These are phyloP conservation scores for Niveomyces coronatus DNA, from an alignment of 2,329 filamentous ascomycete species.

Conservation along the genomic window DNA sequence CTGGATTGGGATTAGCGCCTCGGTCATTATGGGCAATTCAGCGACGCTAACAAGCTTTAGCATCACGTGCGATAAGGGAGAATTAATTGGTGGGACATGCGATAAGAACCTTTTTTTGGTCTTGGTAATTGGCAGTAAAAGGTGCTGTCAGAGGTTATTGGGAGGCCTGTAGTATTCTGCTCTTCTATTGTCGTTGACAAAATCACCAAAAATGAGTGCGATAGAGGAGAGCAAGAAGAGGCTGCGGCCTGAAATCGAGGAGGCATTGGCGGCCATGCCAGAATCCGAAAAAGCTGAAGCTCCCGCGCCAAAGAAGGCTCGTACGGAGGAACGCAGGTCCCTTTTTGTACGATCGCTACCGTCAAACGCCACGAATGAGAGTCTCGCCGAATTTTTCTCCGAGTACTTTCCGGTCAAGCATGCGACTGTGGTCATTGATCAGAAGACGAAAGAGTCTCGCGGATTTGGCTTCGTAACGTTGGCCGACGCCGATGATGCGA, in stretches of 20 bases:
- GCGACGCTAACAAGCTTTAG: too few relatives aligned
- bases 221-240: slow-evolving; percentile 26
- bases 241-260: slow-evolving; percentile 23
- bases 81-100: slow-evolving; percentile 1
- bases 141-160: too few relatives aligned
- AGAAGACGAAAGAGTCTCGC: slow-evolving; percentile 74
- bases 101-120: slow-evolving; percentile 16
- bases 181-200: neutral
- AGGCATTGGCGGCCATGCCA: slow-evolving; percentile 20
- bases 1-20: slow-evolving; percentile 21
- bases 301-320: slow-evolving; percentile 41
- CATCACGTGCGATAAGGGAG: slow-evolving; percentile 28
- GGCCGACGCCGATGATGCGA: slow-evolving; percentile 83
- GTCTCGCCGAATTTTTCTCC: slow-evolving; percentile 81
- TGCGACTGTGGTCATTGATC: slow-evolving; percentile 82
- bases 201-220: slow-evolving; percentile 17
- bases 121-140: neutral
- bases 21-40: too few relatives aligned
- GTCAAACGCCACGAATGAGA: slow-evolving; percentile 65
- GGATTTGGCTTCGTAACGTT: slow-evolving; percentile 97
- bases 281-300: slow-evolving; percentile 22
- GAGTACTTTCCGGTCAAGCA: slow-evolving; percentile 92
- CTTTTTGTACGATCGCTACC: slow-evolving; percentile 89
- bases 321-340: slow-evolving; percentile 54
- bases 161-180: too few relatives aligned